These are phyloP conservation scores for Aspergillus calidoustus DNA, from an alignment of 2,329 filamentous ascomycete genomes.

Conservation along the genomic window DNA sequence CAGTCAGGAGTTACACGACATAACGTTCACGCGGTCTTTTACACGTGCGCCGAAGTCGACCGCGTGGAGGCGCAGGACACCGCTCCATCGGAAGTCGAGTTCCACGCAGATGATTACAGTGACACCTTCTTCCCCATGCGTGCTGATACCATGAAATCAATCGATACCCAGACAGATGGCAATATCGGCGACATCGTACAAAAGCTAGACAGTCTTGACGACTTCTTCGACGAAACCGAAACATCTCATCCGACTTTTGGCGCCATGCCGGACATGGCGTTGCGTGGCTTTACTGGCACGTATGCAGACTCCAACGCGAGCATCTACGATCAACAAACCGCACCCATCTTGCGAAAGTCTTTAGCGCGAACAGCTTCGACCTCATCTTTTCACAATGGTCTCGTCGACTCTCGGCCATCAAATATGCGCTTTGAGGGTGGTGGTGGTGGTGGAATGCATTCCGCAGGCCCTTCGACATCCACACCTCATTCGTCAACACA, in stretches of 20 bases:
- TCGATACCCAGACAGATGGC: constrained; percentile 65
- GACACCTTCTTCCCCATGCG: constrained; percentile 78
- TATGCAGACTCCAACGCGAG: constrained; percentile 76
- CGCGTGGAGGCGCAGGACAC: constrained; percentile 63
- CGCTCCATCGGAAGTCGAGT: constrained; percentile 85
- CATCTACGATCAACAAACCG: constrained; percentile 89
- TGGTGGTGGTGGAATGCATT: constrained; percentile 49
- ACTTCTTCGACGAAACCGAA: constrained; percentile 75
- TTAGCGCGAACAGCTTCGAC: constrained; percentile 71
- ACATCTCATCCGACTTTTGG: constrained; percentile 62
- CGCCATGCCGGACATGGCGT: constrained; percentile 40
- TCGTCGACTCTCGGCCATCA: constrained; percentile 71
- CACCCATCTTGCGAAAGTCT: constrained; percentile 87
- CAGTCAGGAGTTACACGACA: constrained; percentile 84
- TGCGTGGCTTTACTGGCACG: constrained; percentile 61
- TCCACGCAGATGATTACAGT: constrained; percentile 85
- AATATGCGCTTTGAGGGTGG: constrained; percentile 56
- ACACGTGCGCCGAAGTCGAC: constrained; percentile 78
- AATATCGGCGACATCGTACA: constrained; percentile 82
- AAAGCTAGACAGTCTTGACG: constrained; percentile 77
- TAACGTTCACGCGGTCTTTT: constrained; percentile 96
- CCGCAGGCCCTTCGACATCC: constrained; percentile 49
- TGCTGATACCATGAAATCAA: constrained; percentile 90
- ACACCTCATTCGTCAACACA: constrained; percentile 38
- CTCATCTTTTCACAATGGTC: constrained; percentile 83